Evolutionary conservation across 2,329 filamentous ascomycete species (phyloP), one percentile per base, ranked within the genome.

Genomic region (Mycosphaerella sp.): DNA sequence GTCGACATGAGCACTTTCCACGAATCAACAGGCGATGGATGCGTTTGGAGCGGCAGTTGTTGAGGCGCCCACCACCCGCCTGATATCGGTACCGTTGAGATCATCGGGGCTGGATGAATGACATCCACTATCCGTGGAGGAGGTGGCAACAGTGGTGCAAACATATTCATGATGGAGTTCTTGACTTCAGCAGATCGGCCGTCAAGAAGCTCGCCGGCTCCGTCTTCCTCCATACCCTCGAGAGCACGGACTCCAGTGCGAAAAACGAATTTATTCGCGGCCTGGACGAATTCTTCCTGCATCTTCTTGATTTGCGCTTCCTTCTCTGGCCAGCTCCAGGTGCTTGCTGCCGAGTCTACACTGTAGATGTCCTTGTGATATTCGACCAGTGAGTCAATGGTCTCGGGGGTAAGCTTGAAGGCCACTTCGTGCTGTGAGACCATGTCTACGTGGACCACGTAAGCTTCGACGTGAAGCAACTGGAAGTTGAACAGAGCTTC

Each of bases 361-460:
- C 88, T 95, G 77, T 95, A 90, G 63, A 97, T 80, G 59, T 96
- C 88, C 77, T 93, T 90, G 80, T 98, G 93, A 71, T 95, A 95
- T 69, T 95, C 88, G 69, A 95, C 85, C 59, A 98, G 81, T 46
- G 87, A 75, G 65, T 95, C 89, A 73, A 98, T 98, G 56, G 90
- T 89, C 69, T 97, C 93, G 52, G 85, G 81, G 18, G 90, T 97
- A 66, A 98, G 80, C 80, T 98, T 98, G 80, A 90, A 97, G 61
- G 90, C 93, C 66, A 98, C 89, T 75, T 97, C 93, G 70, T 95
- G 93, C 72, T 90, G 86, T 65, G 94, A 82, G 54, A 98, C 91
- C 89, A 97, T 95, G 75, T 98, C 93, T 71, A 98, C 89, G 71
- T 97, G 91, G 55, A 98, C 93, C 63, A 97, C 91, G 70, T 98